Conservation (phyloP, 306 rosid genomes). For the Trifolium repens region DNA sequence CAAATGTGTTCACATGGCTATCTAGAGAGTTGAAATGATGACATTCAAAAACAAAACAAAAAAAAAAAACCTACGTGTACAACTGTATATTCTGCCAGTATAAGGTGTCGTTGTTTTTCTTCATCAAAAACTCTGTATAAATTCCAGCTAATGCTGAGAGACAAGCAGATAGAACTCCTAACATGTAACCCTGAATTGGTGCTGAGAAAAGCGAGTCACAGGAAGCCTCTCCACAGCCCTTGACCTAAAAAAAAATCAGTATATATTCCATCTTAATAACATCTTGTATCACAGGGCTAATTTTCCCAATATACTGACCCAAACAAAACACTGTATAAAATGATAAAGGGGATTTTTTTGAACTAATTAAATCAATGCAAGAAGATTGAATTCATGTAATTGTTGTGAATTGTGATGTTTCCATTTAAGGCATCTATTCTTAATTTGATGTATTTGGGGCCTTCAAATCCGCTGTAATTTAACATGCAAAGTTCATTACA, state of each 20-base stretch:
- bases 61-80: constrained; percentile 73
- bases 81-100: constrained; percentile 98
- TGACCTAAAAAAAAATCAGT: constrained; percentile 58
- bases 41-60: constrained; percentile 40
- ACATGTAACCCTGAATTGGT: constrained; percentile 87
- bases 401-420: neutral
- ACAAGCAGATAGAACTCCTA: constrained; percentile 89
- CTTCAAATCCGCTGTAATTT: constrained; percentile 14
- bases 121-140: constrained; percentile 94
- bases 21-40: constrained; percentile 18
- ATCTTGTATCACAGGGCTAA: constrained; percentile 18
- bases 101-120: constrained; percentile 93
- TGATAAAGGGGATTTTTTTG: neutral
- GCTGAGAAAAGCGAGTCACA: constrained; percentile 87
- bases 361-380: constrained; percentile 3
- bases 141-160: constrained; percentile 96
- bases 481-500: constrained; percentile 17
- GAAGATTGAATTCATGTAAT: constrained; percentile 6
- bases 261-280: constrained; percentile 30
- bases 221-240: constrained; percentile 88
- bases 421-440: neutral
- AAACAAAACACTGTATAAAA: neutral
- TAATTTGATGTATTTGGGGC: neutral
- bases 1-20: neutral
- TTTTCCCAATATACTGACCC: neutral